A percentile compares a stretch with the other conserved stretches of the same genome.
Evolutionary conservation across 169 alveolate species (phyloP).

Genomic region (Miamiensis avidus): DNA sequence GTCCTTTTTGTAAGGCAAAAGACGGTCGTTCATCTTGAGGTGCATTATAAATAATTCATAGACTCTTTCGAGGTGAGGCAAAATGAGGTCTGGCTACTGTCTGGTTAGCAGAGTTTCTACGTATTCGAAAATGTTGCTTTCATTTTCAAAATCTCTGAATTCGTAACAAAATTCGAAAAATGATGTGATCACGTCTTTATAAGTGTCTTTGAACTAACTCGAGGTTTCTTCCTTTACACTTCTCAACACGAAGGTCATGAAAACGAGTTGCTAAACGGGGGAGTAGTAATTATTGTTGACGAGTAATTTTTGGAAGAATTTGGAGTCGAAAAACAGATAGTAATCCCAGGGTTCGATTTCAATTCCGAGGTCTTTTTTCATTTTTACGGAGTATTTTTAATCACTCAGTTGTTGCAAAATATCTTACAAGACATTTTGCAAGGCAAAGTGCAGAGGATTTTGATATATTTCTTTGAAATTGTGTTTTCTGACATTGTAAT

Average conservation of each 20-base stretch:
- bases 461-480: neutral
- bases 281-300: neutral
- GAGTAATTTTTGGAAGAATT: slow-evolving; percentile 9
- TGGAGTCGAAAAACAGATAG: slow-evolving; percentile 15
- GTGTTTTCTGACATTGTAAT: neutral
- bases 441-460: neutral
- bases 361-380: neutral
- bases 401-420: neutral
- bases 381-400: neutral
- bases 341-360: slow-evolving; percentile 21
- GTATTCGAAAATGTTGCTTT: slow-evolving; percentile 6
- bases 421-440: neutral
- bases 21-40: slow-evolving; percentile 19
- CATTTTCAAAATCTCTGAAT: slow-evolving; percentile 13
- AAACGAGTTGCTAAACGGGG: slow-evolving; percentile 2
- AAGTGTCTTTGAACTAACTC: slow-evolving; percentile 10
- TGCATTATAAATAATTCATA: slow-evolving; percentile 27
- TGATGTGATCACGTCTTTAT: neutral
- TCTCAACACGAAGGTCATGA: neutral
- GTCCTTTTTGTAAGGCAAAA: slow-evolving; percentile 17
- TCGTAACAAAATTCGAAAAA: slow-evolving; percentile 4
- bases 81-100: neutral
- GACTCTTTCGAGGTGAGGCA: neutral
- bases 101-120: neutral
- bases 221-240: neutral